Evolutionary conservation across 2,329 filamentous ascomycete species (phyloP), one percentile per base, ranked within the genome.

Genomic region (Exophiala sideris): DNA sequence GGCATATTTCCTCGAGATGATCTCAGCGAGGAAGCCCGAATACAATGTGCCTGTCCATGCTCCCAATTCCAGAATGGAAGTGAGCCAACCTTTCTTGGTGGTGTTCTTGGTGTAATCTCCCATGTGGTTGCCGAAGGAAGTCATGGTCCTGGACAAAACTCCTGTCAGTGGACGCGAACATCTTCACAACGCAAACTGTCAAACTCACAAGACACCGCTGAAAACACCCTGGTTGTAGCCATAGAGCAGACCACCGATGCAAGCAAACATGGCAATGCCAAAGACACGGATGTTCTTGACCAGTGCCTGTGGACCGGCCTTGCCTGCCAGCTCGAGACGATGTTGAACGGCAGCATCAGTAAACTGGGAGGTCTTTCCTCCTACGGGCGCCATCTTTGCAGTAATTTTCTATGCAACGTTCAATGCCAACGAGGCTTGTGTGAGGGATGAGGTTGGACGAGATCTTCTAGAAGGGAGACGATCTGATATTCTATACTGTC

Each of bases 221-320:
- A 89, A 88, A 71, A 89, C 85, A 62, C 87, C 87, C 67, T 89
- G 85, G 65, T 90, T 89, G 71, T 89, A 90, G 16, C 87, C 85
- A 67, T 88, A 83, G 24, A 80, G 71, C 16, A 80, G 66, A 48
- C 78, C 78, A 62, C 77, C 77, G 32, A 81, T 66, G 56, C 73
- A 78, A 5, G 76, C 74, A 55, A 82, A 82, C 49, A 78, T 72
- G 8, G 78, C 77, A 62, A 82, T 81, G 8, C 74, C 73, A 54
- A 79, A 79, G 20, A 81, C 79, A 58, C 76, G 79, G 54, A 74
- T 66, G 63, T 81, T 82, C 60, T 74, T 74, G 34, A 81, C 35
- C 38, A 83, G 64, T 9, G 78, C 79, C 58, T 68, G 62, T n/a
- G 74, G 73, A 18, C 79, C 78, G 61, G 73, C 68, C 57, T 68